Evolutionary conservation across 768 basidiomycete genomes (phyloP).

Genomic region (Podaxis carcinomalis): DNA sequence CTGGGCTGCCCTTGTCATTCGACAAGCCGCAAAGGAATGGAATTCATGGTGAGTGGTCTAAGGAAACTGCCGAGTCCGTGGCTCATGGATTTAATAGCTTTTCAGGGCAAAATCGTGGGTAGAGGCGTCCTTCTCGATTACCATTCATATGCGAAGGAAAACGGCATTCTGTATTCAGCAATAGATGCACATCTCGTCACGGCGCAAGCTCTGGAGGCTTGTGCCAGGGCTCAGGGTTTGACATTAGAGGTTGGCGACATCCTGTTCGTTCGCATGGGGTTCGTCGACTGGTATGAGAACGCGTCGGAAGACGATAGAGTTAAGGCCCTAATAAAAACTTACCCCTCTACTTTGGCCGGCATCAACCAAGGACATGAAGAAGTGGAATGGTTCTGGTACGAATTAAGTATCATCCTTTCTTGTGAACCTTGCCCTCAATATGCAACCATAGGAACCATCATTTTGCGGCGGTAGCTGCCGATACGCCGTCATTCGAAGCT

Average conservation of each 20-base stretch:
- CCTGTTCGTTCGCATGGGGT: conserved; percentile 22
- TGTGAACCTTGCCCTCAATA: neutral
- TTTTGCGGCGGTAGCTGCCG: conserved; percentile 22
- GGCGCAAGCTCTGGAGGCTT: conserved; percentile 17
- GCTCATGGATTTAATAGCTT: conserved; percentile 8
- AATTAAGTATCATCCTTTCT: neutral
- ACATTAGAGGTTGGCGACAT: conserved; percentile 21
- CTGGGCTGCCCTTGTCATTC: conserved; percentile 10
- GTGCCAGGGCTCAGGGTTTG: conserved; percentile 17
- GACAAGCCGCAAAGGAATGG: conserved; percentile 20
- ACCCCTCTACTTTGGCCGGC: conserved; percentile 12
- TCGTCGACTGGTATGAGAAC: conserved; percentile 18
- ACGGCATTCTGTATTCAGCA: conserved; percentile 15
- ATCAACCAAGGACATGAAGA: conserved; percentile 18
- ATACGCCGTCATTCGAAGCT: conserved; percentile 22
- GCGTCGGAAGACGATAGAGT: conserved; percentile 17
- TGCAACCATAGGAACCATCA: conserved; percentile 18
- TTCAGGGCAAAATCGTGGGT: conserved; percentile 23
- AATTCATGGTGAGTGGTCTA: conserved; percentile 17
- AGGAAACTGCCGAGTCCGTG: neutral
- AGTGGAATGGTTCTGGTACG: conserved; percentile 22
- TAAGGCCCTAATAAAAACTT: neutral
- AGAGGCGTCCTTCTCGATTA: conserved; percentile 23
- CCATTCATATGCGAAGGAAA: conserved; percentile 16
- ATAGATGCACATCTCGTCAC: conserved; percentile 16